A percentile compares a stretch with the other conserved stretches of the same genome.
Conservation (phyloP, 257 asterid species). For the Plantago elongata region DNA sequence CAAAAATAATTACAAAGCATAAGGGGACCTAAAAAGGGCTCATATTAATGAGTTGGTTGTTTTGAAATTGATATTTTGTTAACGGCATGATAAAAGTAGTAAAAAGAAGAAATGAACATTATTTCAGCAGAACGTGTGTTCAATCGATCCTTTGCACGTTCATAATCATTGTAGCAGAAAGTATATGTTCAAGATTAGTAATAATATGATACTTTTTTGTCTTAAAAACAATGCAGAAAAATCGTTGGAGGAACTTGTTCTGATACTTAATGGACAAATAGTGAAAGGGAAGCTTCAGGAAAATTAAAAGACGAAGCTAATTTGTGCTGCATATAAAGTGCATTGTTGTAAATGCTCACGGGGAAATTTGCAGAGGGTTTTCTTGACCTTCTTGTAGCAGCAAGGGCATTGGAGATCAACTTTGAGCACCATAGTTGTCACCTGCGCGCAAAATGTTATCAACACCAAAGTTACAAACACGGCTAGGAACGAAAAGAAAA, state of each 20-base stretch:
- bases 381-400: slow-evolving; percentile 87
- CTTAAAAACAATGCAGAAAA: neutral
- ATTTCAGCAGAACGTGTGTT: too few relatives aligned
- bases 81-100: too few relatives aligned
- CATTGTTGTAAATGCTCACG: slow-evolving; percentile 37
- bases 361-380: slow-evolving; percentile 68
- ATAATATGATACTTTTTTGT: too few relatives aligned
- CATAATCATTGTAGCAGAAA: too few relatives aligned
- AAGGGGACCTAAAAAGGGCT: too few relatives aligned
- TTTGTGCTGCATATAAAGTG: neutral
- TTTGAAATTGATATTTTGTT: too few relatives aligned
- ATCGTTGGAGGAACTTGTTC: neutral
- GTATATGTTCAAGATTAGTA: too few relatives aligned
- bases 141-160: too few relatives aligned
- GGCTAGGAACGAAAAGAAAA: neutral
- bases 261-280: too few relatives aligned
- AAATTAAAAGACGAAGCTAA: neutral
- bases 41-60: too few relatives aligned
- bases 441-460: slow-evolving; percentile 27
- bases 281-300: neutral
- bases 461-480: neutral
- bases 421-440: slow-evolving; percentile 60
- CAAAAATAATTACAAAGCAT: too few relatives aligned
- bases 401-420: slow-evolving; percentile 82
- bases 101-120: too few relatives aligned